A percentile compares a stretch with the other conserved stretches of the same genome.
Evolutionary conservation across 2,329 filamentous ascomycete species (phyloP).

Genomic region (Alternaria arbusti): DNA sequence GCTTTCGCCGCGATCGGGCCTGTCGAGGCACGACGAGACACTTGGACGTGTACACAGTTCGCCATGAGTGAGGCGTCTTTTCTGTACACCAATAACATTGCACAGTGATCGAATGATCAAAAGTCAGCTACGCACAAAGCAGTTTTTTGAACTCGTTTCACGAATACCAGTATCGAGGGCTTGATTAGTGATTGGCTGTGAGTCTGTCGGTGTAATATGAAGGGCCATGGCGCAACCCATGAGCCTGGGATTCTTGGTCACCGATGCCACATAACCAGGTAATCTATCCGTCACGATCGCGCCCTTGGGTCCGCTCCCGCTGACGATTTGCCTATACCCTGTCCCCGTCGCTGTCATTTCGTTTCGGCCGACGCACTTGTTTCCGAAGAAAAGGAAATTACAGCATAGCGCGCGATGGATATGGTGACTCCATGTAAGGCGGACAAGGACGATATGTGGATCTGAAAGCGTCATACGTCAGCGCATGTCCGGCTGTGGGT

Average conservation of each 20-base stretch:
- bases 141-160: slow-evolving; percentile 7
- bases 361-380: slow-evolving; percentile 7
- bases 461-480: slow-evolving; percentile 27
- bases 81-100: slow-evolving; percentile 1
- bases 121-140: slow-evolving; percentile 1
- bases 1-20: neutral
- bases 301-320: slow-evolving; percentile 13
- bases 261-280: slow-evolving; percentile 17
- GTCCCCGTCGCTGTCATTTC: slow-evolving; percentile 21
- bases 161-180: slow-evolving; percentile 2
- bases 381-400: slow-evolving; percentile 7
- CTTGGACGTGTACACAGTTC: neutral
- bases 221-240: slow-evolving; percentile 13
- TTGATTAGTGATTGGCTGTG: slow-evolving; percentile 8
- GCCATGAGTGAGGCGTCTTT: neutral
- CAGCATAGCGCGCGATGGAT: slow-evolving; percentile 7
- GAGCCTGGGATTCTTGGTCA: slow-evolving; percentile 18
- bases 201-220: slow-evolving; percentile 1
- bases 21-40: neutral
- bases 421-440: slow-evolving; percentile 13
- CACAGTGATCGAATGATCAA: slow-evolving; percentile 5
- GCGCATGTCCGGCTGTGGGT: slow-evolving; percentile 21
- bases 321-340: slow-evolving; percentile 11
- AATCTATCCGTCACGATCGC: slow-evolving; percentile 31
- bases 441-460: slow-evolving; percentile 11